Percentiles rank a stretch among this genome's conserved stretches.
These are phyloP conservation scores for Coniochaeta ligniaria DNA, from an alignment of 2,329 filamentous ascomycete genomes.

Conservation along the genomic window DNA sequence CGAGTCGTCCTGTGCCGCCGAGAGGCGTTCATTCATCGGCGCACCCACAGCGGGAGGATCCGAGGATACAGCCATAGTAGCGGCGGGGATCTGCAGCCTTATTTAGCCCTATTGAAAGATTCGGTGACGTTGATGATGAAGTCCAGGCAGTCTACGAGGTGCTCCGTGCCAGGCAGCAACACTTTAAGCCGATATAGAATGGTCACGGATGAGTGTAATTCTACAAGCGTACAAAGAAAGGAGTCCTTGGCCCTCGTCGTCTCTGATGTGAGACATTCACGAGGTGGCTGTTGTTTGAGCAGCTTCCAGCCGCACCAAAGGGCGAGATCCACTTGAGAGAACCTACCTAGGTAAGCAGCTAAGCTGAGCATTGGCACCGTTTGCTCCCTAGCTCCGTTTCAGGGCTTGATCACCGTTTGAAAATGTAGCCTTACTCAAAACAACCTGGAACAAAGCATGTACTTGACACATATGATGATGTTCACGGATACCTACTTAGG, in stretches of 20 bases:
- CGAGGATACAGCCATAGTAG: conserved; percentile 2
- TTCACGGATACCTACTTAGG: background rate
- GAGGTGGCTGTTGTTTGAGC: background rate
- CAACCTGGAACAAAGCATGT: too few species aligned
- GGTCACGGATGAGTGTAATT: background rate
- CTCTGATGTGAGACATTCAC: background rate
- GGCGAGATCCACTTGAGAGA: background rate
- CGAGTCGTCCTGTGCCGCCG: background rate
- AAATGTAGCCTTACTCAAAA: background rate
- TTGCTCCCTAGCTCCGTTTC: background rate
- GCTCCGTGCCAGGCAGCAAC: background rate
- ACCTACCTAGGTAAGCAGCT: too few species aligned
- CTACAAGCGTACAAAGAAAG: background rate
- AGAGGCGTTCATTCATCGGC: background rate
- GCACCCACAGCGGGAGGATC: background rate
- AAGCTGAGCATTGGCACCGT: background rate
- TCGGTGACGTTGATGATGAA: background rate
- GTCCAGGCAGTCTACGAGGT: background rate
- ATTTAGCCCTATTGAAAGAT: background rate
- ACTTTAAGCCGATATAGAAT: too few species aligned
- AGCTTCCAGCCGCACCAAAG: background rate
- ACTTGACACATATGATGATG: too few species aligned
- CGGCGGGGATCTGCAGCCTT: background rate
- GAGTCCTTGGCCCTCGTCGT: background rate
- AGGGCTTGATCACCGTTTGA: background rate